phyloP scores from a whole-genome alignment of 106 monocot species.

The Vanilla planifolia region DNA sequence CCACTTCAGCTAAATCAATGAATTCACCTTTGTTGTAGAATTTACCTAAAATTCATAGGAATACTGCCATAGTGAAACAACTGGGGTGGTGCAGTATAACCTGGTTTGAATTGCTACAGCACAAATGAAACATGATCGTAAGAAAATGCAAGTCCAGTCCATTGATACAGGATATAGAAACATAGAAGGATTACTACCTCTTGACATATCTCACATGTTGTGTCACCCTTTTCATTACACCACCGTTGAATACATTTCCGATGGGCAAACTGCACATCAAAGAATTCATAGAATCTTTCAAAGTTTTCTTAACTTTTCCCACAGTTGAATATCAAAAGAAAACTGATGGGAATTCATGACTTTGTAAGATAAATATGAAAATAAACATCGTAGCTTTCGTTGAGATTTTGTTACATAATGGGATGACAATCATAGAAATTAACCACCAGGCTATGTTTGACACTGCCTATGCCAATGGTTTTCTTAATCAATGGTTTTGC shows the following conservation, averaged over 20 bases:
- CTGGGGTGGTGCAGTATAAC: slow-evolving; percentile 41
- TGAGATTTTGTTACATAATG: no score
- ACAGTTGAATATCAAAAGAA: no score
- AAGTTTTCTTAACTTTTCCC: no score
- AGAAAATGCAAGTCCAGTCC: background rate
- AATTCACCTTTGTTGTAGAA: background rate
- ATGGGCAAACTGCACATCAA: slow-evolving; percentile 33
- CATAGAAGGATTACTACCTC: slow-evolving; percentile 17
- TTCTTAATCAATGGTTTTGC: no score
- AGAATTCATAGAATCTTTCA: no score
- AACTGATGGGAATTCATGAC: no score
- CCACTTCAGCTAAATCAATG: background rate
- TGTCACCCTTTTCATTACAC: slow-evolving; percentile 63
- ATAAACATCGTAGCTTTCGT: no score
- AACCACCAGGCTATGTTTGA: no score
- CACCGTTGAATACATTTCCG: slow-evolving; percentile 48
- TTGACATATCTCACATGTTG: slow-evolving; percentile 46
- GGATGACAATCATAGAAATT: no score
- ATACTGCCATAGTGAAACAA: slow-evolving; percentile 42
- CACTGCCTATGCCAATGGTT: no score
- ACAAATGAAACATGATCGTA: background rate
- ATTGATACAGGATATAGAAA: background rate
- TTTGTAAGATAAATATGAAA: no score
- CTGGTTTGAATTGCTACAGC: slow-evolving; percentile 48
- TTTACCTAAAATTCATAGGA: slow-evolving; percentile 9